These are phyloP conservation scores for Aegilops bicornis DNA, from an alignment of 176 grass and related monocot species.

Conservation along the genomic window DNA sequence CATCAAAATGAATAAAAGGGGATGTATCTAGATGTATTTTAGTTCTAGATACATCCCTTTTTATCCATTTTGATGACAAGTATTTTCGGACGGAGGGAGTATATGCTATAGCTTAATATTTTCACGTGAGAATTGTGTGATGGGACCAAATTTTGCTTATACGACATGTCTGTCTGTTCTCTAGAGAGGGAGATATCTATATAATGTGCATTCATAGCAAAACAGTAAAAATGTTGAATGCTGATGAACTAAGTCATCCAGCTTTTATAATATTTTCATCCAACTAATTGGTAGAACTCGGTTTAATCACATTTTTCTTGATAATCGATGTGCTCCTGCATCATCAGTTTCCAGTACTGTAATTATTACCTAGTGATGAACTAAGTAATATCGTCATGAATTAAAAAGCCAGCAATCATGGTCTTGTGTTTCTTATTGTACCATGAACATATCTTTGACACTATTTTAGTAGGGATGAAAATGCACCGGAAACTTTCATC, in stretches of 20 bases:
- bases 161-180: background rate
- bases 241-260: slow-evolving; percentile 2
- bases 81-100: too few species aligned
- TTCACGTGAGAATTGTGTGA: slow-evolving; percentile 1
- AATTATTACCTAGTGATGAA: slow-evolving; percentile 5
- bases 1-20: too few species aligned
- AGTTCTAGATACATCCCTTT: too few species aligned
- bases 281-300: background rate
- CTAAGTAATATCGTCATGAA: background rate
- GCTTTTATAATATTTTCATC: background rate
- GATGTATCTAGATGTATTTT: too few species aligned
- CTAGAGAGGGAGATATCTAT: background rate
- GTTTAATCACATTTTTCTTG: background rate
- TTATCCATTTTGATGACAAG: too few species aligned
- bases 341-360: background rate
- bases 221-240: slow-evolving; percentile 4
- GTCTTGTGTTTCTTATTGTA: slow-evolving; percentile 3
- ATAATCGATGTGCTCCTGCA: background rate
- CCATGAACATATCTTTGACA: background rate
- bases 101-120: background rate
- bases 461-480: background rate
- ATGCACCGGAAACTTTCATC: background rate
- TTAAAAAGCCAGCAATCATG: background rate
- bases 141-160: background rate
- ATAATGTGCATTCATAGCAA: background rate